Evolutionary conservation across 2,329 filamentous ascomycete species (phyloP), one percentile per base, ranked within the genome.

Genomic region (Claviceps pusilla): DNA sequence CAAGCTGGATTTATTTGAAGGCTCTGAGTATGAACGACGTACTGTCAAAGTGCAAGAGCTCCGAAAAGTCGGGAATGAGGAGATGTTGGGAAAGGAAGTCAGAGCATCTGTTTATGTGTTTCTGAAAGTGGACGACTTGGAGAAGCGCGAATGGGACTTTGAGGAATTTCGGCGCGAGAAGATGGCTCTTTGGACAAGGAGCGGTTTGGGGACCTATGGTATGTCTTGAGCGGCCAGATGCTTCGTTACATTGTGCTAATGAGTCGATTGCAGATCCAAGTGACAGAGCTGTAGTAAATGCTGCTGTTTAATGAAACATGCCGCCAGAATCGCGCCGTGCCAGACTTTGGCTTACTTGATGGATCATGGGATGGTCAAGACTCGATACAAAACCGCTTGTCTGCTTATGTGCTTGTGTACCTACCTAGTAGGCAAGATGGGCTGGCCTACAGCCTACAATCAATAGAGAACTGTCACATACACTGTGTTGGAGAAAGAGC

Each of bases 71-170:
- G 72, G 71, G n/a, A 61, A 57, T 7, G 55, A 60, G 48, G 64
- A 71, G 46, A 63, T 68, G 2, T 69, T 72, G 55, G 71, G 68
- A 16, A 72, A 75, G 50, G 70, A 75, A 59, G 74, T 77, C 51
- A 68, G 74, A 57, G 77, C 82, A 3, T 72, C 77, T 52, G 80
- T 81, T 12, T 90, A 90, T 65, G 76, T 89, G 5, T 89, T 78
- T 68, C 71, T 73, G 48, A 58, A 71, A 1, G 66, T 71, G 16
- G 59, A 68, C 0, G 42, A 63, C 0, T 70, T 97, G 19, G 88
- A 95, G 67, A 73, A 78, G 37, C 69, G 72, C 28, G 89, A 95
- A 67, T 97, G 91, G 91, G 87, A 95, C 66, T 93, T 89, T 70
- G 82, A 84, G 50, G 81, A 86, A 58, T 97, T 96, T 65, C 80